Base-by-base conservation (phyloP, 176 grass and related monocot species). In the Bothriochloa decipiens region DNA sequence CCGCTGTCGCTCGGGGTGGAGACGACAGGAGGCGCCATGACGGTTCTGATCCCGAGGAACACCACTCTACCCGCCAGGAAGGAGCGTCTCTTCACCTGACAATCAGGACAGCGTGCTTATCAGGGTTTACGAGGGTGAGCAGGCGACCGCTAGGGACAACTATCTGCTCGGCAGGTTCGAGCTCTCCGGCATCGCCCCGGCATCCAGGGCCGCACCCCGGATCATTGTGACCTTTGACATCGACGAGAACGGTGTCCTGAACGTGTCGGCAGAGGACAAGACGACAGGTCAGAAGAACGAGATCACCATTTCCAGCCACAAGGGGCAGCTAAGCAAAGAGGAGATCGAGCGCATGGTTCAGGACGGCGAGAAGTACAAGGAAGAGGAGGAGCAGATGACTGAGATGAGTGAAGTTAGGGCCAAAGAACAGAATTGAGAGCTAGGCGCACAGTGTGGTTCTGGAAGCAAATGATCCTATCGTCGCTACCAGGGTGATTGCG, bases 11-110 rank as follows among this genome's bases (percentile, higher is more conserved):
- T 88, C 7, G 88, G 82, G 8, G 17, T 49, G 7, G 78, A 74
- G 83, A 28, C 27, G 70, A 76, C 4, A 65, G 65, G 6, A 9
- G 82, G 82, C 1, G 78, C 57, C 3, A 94, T 92, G 92, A 82
- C 84, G 0, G 81, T 87, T 27, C 8, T 94, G 74, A 90, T 94
- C 70, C 92, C 92, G 7, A 88, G 89, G 77, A 90, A 89, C 55
- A 92, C 87, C 2, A 87, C 81, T 11, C 2, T 70, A 20, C 91
- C 91, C 7, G 77, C 45, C 17, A 89, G 42, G 35, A 84, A 77
- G 69, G 87, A 87, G 68, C 16, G 40, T 11, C 25, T 11, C 29
- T 92, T 68, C 4, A 89, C 91, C 42, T 50, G 87, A 92, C 37
- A 81, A 92, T 70, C 87, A 92, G 63, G 32, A 80, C 0, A 55